These are phyloP conservation scores for Torulaspora quercuum DNA, from an alignment of 805 yeast species.

Conservation along the genomic window DNA sequence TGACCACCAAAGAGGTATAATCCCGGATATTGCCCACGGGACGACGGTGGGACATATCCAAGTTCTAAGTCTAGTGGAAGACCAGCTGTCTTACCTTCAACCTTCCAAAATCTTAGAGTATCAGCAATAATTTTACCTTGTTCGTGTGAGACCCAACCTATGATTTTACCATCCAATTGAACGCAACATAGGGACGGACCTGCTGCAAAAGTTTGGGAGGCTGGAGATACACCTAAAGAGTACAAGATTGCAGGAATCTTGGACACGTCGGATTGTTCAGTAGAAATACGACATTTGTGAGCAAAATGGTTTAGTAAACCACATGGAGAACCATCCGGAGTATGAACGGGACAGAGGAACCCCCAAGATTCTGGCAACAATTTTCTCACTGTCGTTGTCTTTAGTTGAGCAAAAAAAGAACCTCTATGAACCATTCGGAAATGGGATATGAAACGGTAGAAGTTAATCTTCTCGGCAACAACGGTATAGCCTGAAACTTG, in stretches of 20 bases:
- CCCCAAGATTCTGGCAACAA: conserved; percentile 98
- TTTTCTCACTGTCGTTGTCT: conserved; percentile 95
- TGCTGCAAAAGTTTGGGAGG: conserved; percentile 68
- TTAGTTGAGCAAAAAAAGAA: conserved; percentile 95
- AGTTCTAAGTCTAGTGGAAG: conserved; percentile 85
- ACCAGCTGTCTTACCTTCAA: conserved; percentile 63
- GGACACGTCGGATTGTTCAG: conserved; percentile 69
- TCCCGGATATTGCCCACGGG: conserved; percentile 97
- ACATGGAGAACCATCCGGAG: conserved; percentile 99
- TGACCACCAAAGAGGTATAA: conserved; percentile 85
- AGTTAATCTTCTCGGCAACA: conserved; percentile 97
- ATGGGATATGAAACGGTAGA: conserved; percentile 95
- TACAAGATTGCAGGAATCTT: conserved; percentile 62
- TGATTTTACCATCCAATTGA: conserved; percentile 85
- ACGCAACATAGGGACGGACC: conserved; percentile 89
- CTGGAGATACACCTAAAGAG: conserved; percentile 75
- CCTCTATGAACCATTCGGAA: conserved; percentile 99
- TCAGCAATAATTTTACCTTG: conserved; percentile 85
- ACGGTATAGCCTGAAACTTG: conserved; percentile 98
- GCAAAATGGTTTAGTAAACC: conserved; percentile 95
- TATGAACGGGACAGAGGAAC: conserved; percentile 96
- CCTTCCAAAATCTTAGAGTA: conserved; percentile 89
- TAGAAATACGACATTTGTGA: conserved; percentile 87
- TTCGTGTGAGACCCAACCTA: conserved; percentile 92
- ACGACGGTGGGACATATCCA: conserved; percentile 94